phyloP scores from a whole-genome alignment of 2,329 filamentous ascomycete genomes.

The Beauveria sp. region DNA sequence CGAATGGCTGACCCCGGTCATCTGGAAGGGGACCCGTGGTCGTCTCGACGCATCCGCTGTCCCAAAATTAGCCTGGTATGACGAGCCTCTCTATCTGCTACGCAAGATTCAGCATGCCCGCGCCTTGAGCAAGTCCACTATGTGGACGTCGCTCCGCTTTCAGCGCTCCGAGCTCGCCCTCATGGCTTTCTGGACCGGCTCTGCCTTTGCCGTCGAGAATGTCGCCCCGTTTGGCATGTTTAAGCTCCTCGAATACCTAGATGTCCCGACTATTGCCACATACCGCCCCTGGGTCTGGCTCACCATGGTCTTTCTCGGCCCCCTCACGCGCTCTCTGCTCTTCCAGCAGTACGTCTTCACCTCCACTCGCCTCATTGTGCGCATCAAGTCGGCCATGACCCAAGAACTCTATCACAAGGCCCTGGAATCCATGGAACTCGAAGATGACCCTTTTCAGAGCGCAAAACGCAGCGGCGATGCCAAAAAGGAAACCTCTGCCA shows the following conservation, averaged over 20 bases:
- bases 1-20: slow-evolving; percentile 17
- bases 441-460: slow-evolving; percentile 42
- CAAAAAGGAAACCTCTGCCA: slow-evolving; percentile 20
- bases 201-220: slow-evolving; percentile 37
- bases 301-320: slow-evolving; percentile 44
- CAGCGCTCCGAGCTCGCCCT: slow-evolving; percentile 33
- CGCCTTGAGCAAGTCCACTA: slow-evolving; percentile 33
- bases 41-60: slow-evolving; percentile 40
- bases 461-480: slow-evolving; percentile 18
- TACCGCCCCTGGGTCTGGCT: slow-evolving; percentile 47
- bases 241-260: slow-evolving; percentile 43
- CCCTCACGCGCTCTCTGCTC: slow-evolving; percentile 37
- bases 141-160: slow-evolving; percentile 38
- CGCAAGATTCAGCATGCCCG: slow-evolving; percentile 36
- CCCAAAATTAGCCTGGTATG: slow-evolving; percentile 45
- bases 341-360: slow-evolving; percentile 53
- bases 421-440: slow-evolving; percentile 47
- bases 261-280: slow-evolving; percentile 34
- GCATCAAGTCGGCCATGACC: slow-evolving; percentile 48
- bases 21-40: slow-evolving; percentile 35
- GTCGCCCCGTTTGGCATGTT: slow-evolving; percentile 47
- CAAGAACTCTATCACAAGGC: slow-evolving; percentile 52
- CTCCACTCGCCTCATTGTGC: slow-evolving; percentile 47
- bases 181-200: slow-evolving; percentile 37
- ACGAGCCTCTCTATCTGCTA: slow-evolving; percentile 43